These are phyloP conservation scores for Paragyromitra xinjiangensis DNA, from an alignment of 495 filamentous ascomycete genomes.

Conservation along the genomic window DNA sequence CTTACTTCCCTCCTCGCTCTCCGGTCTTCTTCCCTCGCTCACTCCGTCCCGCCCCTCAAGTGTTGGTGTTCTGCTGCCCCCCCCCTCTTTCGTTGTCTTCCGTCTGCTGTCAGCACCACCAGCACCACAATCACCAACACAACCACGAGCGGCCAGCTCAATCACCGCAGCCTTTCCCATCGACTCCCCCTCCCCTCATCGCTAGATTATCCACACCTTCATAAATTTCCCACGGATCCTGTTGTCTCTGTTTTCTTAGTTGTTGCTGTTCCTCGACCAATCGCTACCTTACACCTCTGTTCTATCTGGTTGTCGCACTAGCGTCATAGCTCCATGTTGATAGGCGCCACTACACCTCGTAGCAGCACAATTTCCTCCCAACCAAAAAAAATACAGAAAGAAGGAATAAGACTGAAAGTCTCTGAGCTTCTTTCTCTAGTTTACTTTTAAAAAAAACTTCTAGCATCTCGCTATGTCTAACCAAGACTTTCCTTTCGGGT, in stretches of 20 bases:
- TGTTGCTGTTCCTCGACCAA: conserved; percentile 39
- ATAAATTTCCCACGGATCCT: conserved; percentile 15
- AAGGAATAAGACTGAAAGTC: conserved; percentile 15
- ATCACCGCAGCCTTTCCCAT: conserved; percentile 33
- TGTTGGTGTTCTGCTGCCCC: conserved; percentile 33
- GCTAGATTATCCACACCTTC: conserved; percentile 39
- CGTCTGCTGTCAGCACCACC: conserved; percentile 41
- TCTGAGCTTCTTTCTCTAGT: conserved; percentile 32
- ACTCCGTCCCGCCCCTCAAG: conserved; percentile 22
- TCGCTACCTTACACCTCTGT: conserved; percentile 47
- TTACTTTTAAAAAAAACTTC: conserved; percentile 17
- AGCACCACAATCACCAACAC: conserved; percentile 22
- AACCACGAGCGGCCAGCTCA: conserved; percentile 31
- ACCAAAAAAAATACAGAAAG: conserved; percentile 40
- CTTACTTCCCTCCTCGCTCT: conserved; percentile 24
- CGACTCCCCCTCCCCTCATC: conserved; percentile 24
- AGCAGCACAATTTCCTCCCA: conserved; percentile 24
- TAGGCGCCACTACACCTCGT: conserved; percentile 41
- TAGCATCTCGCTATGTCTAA: conserved; percentile 46
- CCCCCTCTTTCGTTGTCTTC: conserved; percentile 30
- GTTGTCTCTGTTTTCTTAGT: conserved; percentile 24
- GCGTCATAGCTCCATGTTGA: conserved; percentile 48
- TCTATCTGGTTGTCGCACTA: conserved; percentile 33
- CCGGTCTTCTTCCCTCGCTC: conserved; percentile 21
- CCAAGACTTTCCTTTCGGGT: conserved; percentile 48